These are phyloP conservation scores for Capsaspora owczarzaki DNA, from an alignment of 78 protist genomes.

Conservation along the genomic window DNA sequence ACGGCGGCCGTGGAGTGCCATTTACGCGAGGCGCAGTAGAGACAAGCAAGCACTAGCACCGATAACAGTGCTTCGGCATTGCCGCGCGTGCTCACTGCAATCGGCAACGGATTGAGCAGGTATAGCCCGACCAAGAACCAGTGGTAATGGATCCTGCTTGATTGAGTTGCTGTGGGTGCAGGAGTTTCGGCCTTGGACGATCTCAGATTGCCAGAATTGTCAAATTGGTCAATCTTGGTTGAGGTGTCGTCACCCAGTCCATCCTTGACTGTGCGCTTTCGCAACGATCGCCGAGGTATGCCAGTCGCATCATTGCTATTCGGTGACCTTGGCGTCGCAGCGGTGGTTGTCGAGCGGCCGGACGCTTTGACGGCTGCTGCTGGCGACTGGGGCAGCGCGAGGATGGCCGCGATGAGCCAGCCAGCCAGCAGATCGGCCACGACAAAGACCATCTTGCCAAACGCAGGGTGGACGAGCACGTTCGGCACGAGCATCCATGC, in stretches of 20 bases:
- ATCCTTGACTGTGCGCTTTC: no score
- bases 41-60: conserved; percentile 49
- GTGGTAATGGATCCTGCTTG: not conserved
- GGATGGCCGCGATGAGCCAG: conserved; percentile 23
- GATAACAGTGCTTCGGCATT: conserved; percentile 78
- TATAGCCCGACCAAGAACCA: conserved; percentile 9
- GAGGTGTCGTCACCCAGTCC: no score
- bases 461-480: conserved; percentile 25
- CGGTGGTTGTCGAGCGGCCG: no score
- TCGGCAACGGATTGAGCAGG: conserved; percentile 74
- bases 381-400: no score
- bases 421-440: conserved; percentile 67
- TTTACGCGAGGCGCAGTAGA: conserved; percentile 31
- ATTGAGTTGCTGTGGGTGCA: not conserved
- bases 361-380: no score
- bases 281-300: no score
- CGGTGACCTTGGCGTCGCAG: no score
- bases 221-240: no score
- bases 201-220: no score
- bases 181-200: no score
- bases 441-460: conserved; percentile 81
- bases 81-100: conserved; percentile 89
- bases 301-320: no score
- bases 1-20: conserved; percentile 26
- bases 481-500: conserved; percentile 68